A percentile compares a stretch with the other conserved stretches of the same genome.
These are phyloP conservation scores for Dendrobium huoshanense DNA, from an alignment of 106 monocot species.

Conservation along the genomic window DNA sequence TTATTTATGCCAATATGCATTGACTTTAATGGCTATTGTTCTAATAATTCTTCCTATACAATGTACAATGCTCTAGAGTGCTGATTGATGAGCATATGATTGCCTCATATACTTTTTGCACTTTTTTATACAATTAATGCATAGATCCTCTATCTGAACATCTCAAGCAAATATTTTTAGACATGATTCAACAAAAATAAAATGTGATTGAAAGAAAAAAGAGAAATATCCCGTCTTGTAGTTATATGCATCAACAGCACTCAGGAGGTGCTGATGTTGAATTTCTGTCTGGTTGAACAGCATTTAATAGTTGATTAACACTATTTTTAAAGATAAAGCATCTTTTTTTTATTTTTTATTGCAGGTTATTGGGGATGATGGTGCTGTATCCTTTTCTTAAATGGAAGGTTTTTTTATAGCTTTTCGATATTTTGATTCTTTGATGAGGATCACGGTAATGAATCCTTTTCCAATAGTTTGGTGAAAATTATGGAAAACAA, in stretches of 20 bases:
- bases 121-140: background rate
- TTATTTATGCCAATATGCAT: background rate
- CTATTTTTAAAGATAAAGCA: background rate
- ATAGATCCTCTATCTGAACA: background rate
- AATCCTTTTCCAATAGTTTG: background rate
- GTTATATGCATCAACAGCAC: background rate
- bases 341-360: constrained; percentile 5
- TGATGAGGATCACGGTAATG: background rate
- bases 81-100: background rate
- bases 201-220: background rate
- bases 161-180: background rate
- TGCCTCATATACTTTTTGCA: background rate
- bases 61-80: background rate
- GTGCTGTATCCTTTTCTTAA: constrained; percentile 74
- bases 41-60: background rate
- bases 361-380: constrained; percentile 90
- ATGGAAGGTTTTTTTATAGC: background rate
- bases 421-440: constrained; percentile 2
- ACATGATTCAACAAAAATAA: background rate
- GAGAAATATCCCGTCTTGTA: background rate
- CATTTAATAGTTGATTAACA: background rate
- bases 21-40: background rate
- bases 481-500: background rate
- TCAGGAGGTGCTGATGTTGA: background rate
- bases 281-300: background rate